Evolutionary conservation across 169 alveolate genomes (phyloP), one percentile per base, ranked within the genome.

Genomic region (Eimeria tenella): DNA sequence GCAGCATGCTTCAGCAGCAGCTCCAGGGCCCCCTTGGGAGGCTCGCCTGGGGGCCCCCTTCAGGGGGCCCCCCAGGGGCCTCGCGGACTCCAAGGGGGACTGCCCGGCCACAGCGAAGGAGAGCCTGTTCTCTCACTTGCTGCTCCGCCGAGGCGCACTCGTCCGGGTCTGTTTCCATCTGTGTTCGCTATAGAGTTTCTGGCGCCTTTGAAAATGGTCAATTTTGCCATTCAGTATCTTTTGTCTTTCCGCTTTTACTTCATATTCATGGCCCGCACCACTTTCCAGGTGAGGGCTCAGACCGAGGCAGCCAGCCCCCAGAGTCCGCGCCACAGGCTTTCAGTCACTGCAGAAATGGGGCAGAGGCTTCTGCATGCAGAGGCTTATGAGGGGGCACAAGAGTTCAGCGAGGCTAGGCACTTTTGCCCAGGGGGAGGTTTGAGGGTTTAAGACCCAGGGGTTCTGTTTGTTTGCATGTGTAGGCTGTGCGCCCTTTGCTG

Each of bases 401-500:
- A 31, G 42, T 31, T 31, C 42, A 31, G 42, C 42, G 42, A 31
- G 42, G 42, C 42, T 31, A 31, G 42, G 42, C 42, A 31, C 42
- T 31, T 31, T 31, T 31, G 42, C 42, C 42, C 42, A 31, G 2
- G 60, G 10, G 10, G 10, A 79, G 88, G 71, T 11, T 79, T 79
- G 21, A n/a, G 42, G 88, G 63, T 60, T 7, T 79, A 21, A 15
- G 50, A 5, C 49, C 21, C 65, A 10, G 74, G 15, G 56, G 62
- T 25, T 23, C 6, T 31, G 75, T 19, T 11, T 73, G 62, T 49
- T 62, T 21, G 8, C 10, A 49, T 21, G 21, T 83, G 5, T 25
- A 97, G 98, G 98, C 98, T 5, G 98, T 97, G n/a, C 96, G 98
- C 23, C 98, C 98, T 23, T 90, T 97, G 93, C 96, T 97, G 94